These are phyloP conservation scores for Solanum hybrid DNA, from an alignment of 305 asterid species.

Conservation along the genomic window DNA sequence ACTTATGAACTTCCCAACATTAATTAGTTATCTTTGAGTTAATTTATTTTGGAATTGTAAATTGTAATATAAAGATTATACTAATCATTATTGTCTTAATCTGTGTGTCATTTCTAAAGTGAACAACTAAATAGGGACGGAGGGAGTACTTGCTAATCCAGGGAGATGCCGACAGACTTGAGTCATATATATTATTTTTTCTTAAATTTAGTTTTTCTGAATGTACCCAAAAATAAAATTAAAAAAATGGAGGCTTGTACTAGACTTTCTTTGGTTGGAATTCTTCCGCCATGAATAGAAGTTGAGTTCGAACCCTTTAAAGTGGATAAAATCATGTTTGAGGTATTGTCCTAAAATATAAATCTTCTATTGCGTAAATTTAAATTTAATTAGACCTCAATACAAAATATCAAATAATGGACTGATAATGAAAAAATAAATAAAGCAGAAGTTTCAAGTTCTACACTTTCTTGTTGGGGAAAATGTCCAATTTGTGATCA, in stretches of 20 bases:
- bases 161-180: not conserved
- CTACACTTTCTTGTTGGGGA: not conserved
- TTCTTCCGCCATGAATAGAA: not conserved
- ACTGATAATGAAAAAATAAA: not conserved
- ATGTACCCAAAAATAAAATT: not conserved
- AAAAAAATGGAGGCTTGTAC: not conserved
- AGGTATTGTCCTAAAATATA: rapidly evolving
- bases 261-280: not conserved
- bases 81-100: too few relatives aligned
- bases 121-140: too few relatives aligned
- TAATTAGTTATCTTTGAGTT: too few relatives aligned
- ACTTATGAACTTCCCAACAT: too few relatives aligned
- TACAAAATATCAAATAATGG: not conserved
- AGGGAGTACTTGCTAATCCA: not conserved
- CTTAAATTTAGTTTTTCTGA: not conserved
- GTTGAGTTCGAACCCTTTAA: rapidly evolving
- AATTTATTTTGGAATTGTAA: too few relatives aligned
- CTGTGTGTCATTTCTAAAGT: too few relatives aligned
- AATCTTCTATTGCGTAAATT: rapidly evolving
- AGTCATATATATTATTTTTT: not conserved
- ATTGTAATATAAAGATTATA: too few relatives aligned
- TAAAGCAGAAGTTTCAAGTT: not conserved
- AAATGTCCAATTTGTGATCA: not conserved
- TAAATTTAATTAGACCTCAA: not conserved
- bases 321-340: not conserved